phyloP scores from a whole-genome alignment of 495 filamentous ascomycete genomes.

The Amphirosellinia nigrospora region DNA sequence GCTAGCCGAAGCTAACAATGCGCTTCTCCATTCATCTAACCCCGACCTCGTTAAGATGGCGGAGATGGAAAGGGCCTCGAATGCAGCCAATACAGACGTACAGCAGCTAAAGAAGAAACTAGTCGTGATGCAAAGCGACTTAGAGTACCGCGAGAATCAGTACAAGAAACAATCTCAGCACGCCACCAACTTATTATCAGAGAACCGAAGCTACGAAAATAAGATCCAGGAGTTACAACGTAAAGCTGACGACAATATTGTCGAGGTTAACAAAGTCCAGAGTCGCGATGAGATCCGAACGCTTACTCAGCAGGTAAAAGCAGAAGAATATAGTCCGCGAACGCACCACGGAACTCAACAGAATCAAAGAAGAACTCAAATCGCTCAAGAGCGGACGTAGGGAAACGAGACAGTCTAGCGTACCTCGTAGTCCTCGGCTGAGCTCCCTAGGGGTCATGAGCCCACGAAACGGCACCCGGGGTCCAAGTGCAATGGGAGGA shows the following conservation, averaged over 20 bases:
- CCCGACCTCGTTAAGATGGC: conserved; percentile 58
- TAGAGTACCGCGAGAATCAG: conserved; percentile 64
- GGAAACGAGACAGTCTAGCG: conserved; percentile 55
- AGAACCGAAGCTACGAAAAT: conserved; percentile 55
- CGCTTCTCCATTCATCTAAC: conserved; percentile 53
- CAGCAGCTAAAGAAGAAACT: conserved; percentile 56
- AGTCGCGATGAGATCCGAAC: conserved; percentile 42
- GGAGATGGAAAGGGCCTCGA: conserved; percentile 46
- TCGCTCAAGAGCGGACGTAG: conserved; percentile 56
- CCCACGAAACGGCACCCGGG: conserved; percentile 41
- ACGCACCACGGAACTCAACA: conserved; percentile 65
- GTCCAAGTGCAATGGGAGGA: conserved; percentile 33
- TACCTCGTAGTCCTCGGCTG: conserved; percentile 54
- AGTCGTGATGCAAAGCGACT: conserved; percentile 45
- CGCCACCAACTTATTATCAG: conserved; percentile 55
- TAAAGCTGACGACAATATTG: conserved; percentile 58
- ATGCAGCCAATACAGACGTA: conserved; percentile 36
- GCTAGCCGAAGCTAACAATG: conserved; percentile 54
- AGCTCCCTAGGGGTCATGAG: conserved; percentile 46
- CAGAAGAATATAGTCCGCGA: conserved; percentile 61
- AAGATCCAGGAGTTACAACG: conserved; percentile 56
- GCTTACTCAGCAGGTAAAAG: conserved; percentile 49
- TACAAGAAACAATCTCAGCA: conserved; percentile 69
- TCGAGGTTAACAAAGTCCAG: conserved; percentile 59
- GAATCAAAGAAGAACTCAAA: conserved; percentile 43